Evolutionary conservation across 805 yeast genomes (phyloP), one percentile per base, ranked within the genome.

Genomic region (Teunomyces atbi): DNA sequence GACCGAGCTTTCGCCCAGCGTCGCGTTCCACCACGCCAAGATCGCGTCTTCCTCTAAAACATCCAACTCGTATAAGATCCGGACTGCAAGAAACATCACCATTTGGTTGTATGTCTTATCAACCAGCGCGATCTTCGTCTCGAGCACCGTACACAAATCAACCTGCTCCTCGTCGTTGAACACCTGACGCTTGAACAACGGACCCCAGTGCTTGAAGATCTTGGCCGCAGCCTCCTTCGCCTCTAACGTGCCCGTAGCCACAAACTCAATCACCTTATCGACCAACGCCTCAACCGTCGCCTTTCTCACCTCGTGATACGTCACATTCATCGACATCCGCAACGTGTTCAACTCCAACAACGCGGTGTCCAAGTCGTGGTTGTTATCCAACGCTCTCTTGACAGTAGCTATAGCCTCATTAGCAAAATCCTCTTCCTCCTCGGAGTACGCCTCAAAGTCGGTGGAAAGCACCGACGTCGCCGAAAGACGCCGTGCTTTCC

Each of bases 301-400:
- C 26, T 72, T 66, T 61, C 97, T 80, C 11, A 94, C 97, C 60
- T 91, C 96, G 58, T 89, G 95, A 65, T 94, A 92, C 0, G 94
- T 79, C 13, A 90, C 99, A 63, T 94, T 89, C 94, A 91, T 86
- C 58, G 97, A 89, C 99, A 94, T 92, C 69, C 98, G 79, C 60
- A 94, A 76, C 0, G 99, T 94, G 63, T 92, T 92, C 58, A 94
- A 78, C 69, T 94, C 99, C 49, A 94, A 71, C 52, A 89, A 69
- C 0, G 99, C 97, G 11, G 96, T 91, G 62, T 92, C 97, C 49
- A 89, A 75, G 58, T 88, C 96, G 66, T 94, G 99, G 64, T 89
- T 87, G 59, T 91, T 85, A 55, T 87, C 92, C 66, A 94, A 78
- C 1, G 99, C 96, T 61, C 99, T 79, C 56, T 84, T 89, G 27